These are phyloP conservation scores for Wakefieldia striispora DNA, from an alignment of 768 basidiomycete genomes.

Conservation along the genomic window DNA sequence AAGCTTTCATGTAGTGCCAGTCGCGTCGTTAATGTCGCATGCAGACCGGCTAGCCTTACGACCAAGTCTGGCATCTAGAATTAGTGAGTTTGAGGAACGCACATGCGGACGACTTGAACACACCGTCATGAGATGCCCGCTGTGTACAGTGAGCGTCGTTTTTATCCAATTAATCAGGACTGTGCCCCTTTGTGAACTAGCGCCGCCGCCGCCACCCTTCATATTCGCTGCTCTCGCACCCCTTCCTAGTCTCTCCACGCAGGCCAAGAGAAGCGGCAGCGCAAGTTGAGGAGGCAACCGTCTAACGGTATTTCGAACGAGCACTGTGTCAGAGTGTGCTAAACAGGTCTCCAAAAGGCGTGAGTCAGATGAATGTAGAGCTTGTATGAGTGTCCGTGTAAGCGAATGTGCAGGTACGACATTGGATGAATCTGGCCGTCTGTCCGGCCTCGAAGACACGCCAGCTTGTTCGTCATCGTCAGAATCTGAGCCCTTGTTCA, in stretches of 20 bases:
- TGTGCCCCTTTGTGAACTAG: conserved; percentile 73
- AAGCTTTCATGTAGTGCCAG: conserved; percentile 82
- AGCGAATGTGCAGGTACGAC: conserved; percentile 79
- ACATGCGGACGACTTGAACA: conserved; percentile 31
- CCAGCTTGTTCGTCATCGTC: conserved; percentile 50
- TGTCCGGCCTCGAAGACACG: conserved; percentile 15
- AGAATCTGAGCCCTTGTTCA: conserved; percentile 35
- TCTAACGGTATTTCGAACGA: conserved; percentile 86
- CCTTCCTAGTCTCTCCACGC: conserved; percentile 84
- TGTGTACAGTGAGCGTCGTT: conserved; percentile 80
- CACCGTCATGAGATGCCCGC: conserved; percentile 92
- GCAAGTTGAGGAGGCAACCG: conserved; percentile 85
- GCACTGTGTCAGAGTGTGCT: conserved; percentile 70
- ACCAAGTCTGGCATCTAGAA: conserved; percentile 89
- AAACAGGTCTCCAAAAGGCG: conserved; percentile 85
- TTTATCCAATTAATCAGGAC: conserved; percentile 76
- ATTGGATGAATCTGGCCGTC: conserved; percentile 29
- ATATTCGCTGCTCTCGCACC: conserved; percentile 67
- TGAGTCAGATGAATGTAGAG: conserved; percentile 91
- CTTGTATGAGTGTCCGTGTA: conserved; percentile 92
- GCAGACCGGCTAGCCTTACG: conserved; percentile 78
- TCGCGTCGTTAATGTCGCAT: conserved; percentile 76
- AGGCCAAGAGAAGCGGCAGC: conserved; percentile 80
- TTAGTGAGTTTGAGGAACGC: conserved; percentile 8
- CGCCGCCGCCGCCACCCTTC: conserved; percentile 77